Base-by-base conservation (phyloP, 2,329 filamentous ascomycete species). In the Fusarium sp. region DNA sequence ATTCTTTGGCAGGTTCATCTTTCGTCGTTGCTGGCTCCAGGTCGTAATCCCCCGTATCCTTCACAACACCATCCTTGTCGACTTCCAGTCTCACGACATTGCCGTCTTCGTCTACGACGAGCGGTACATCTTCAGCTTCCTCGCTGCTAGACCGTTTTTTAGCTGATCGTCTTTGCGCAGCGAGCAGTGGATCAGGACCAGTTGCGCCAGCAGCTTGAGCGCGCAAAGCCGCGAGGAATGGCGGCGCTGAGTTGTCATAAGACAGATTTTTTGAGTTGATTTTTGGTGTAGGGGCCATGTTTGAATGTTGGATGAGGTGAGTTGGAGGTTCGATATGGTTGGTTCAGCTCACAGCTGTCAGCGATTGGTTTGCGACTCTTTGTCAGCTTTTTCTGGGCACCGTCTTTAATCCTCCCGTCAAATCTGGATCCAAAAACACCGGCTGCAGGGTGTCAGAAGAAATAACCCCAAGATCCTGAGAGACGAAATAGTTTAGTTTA, bases 101-200 rank as follows among this genome's bases (percentile, higher is more conserved):
- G 51, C 89, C 91, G 7, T 87, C 84, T 76, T 93, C 92, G 71
- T 95, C 88, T 6, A 96, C 88, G 54, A 93, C 89, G 0, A 93
- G 85, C 0, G 93, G 93, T 51, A 85, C 90, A 77, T 95, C 92
- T 72, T 95, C 92, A 14, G 91, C 91, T 64, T 93, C 89, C 42
- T 90, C 90, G 71, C 90, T 89, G 63, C 82, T 87, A 18, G 87
- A 88, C 37, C 84, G 85, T 80, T 82, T 86, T 80, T 83, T 86
- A 61, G 75, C 79, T 50, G 84, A 81, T n/a, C 87, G 81, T 4
- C 86, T 80, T 20, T 82, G 82, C 8, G 80, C 82, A 2, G 85
- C 82, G 40, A 88, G 80, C 43, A 87, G 80, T 7, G 85, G 84
- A 59, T 88, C 85, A 72, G 88, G 82, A 40, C 86, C 80, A 79